phyloP scores from a whole-genome alignment of 805 yeast species.

The Candida nonsorbophila region DNA sequence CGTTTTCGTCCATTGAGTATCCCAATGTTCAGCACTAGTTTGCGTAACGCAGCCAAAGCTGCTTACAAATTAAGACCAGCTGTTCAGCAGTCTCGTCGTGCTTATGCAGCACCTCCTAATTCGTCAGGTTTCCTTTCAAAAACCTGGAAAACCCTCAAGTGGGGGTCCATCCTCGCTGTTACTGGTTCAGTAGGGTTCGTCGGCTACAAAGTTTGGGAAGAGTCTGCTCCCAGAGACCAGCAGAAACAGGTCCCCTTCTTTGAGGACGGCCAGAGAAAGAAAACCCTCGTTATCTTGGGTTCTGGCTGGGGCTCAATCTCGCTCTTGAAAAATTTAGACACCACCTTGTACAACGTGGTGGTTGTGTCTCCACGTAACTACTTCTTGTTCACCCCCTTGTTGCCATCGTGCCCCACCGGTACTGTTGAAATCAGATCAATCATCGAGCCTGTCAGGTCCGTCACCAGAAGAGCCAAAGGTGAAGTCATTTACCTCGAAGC shows the following conservation, averaged over 20 bases:
- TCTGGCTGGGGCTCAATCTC: slow-evolving; percentile 96
- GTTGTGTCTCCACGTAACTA: slow-evolving; percentile 93
- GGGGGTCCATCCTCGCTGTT: slow-evolving; percentile 45
- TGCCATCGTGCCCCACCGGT: slow-evolving; percentile 94
- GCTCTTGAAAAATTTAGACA: slow-evolving; percentile 76
- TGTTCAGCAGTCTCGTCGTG: too few relatives aligned
- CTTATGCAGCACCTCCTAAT: too few relatives aligned
- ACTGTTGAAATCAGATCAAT: slow-evolving; percentile 86
- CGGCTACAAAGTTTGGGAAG: slow-evolving; percentile 55
- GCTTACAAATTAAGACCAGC: too few relatives aligned
- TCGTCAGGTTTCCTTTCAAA: slow-evolving; percentile 21
- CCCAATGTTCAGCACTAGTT: too few relatives aligned
- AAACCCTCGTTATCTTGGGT: slow-evolving; percentile 75
- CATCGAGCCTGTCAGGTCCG: slow-evolving; percentile 86
- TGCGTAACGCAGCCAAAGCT: too few relatives aligned
- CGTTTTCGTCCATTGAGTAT: too few relatives aligned
- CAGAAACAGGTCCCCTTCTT: slow-evolving; percentile 53
- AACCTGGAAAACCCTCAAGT: slow-evolving; percentile 43
- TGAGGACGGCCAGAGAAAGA: slow-evolving; percentile 56
- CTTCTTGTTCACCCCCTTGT: slow-evolving; percentile 90
- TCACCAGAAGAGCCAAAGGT: slow-evolving; percentile 74
- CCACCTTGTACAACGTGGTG: slow-evolving; percentile 81
- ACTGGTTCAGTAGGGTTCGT: slow-evolving; percentile 49
- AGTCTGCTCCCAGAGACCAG: slow-evolving; percentile 57
- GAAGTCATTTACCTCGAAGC: slow-evolving; percentile 85